Percentiles rank a stretch among this genome's conserved stretches.
These are phyloP conservation scores for Lipomyces sp. DNA, from an alignment of 805 yeast genomes.

Conservation along the genomic window DNA sequence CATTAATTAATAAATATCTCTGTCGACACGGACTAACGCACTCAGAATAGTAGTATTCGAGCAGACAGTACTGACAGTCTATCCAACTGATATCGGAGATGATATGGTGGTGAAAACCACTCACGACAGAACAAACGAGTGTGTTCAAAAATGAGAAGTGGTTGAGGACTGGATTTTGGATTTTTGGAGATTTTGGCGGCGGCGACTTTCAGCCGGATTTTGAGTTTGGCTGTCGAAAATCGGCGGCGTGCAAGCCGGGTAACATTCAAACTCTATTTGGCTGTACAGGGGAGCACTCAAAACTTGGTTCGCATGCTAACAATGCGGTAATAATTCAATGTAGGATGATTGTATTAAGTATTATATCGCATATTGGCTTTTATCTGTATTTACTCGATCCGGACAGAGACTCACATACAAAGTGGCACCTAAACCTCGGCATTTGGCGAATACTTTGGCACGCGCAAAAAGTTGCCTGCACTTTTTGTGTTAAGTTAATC, in stretches of 20 bases:
- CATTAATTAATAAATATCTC: background rate
- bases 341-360: too few species aligned
- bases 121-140: background rate
- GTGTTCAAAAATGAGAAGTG: background rate
- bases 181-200: slow-evolving; percentile 5
- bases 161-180: background rate
- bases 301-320: too few species aligned
- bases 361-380: too few species aligned
- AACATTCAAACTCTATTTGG: slow-evolving; percentile 16
- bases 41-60: background rate
- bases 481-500: background rate
- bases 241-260: background rate
- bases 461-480: background rate
- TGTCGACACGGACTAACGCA: background rate
- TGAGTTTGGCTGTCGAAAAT: background rate
- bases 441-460: background rate
- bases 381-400: background rate
- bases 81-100: background rate
- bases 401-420: background rate
- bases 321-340: too few species aligned
- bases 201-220: slow-evolving; percentile 8
- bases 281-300: too few species aligned
- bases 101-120: background rate
- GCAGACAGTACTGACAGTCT: background rate
- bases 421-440: background rate